phyloP scores from a whole-genome alignment of 306 rosid species.

The Arachis stenosperma region DNA sequence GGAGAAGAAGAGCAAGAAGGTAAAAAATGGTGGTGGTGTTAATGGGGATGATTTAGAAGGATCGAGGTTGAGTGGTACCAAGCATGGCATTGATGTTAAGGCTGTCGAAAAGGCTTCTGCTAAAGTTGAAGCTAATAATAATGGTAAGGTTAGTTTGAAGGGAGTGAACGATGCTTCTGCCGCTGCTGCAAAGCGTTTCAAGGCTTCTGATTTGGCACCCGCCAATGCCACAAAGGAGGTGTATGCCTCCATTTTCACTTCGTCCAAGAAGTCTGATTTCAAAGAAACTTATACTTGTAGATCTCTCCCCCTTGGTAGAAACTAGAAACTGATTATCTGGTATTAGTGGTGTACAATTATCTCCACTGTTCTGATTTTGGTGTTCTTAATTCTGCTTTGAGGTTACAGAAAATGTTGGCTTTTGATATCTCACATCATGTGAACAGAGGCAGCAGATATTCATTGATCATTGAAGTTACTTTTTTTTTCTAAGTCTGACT shows the following conservation, averaged over 20 bases:
- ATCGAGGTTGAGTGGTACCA: constrained; percentile 65
- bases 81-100: constrained; percentile 71
- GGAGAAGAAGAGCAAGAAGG: constrained; percentile 72
- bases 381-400: constrained; percentile 26
- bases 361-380: constrained; percentile 11
- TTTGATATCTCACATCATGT: not conserved
- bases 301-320: constrained; percentile 93
- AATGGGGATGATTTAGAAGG: constrained; percentile 47
- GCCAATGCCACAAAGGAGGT: constrained; percentile 80
- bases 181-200: constrained; percentile 65
- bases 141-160: constrained; percentile 50
- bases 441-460: not conserved
- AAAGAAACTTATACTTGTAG: constrained; percentile 79
- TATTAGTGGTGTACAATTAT: constrained; percentile 3
- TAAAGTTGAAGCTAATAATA: constrained; percentile 51
- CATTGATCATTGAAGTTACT: constrained; percentile 2
- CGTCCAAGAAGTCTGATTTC: constrained; percentile 73
- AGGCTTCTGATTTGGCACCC: constrained; percentile 71
- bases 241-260: constrained; percentile 89
- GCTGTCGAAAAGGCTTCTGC: constrained; percentile 56
- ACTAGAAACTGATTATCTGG: constrained; percentile 59
- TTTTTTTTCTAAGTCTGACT: not conserved
- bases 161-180: constrained; percentile 42
- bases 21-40: constrained; percentile 52
- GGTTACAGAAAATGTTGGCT: constrained; percentile 19